Evolutionary conservation across 441 rosid genomes (phyloP).

Genomic region (Bocquillonia castaneifolia): DNA sequence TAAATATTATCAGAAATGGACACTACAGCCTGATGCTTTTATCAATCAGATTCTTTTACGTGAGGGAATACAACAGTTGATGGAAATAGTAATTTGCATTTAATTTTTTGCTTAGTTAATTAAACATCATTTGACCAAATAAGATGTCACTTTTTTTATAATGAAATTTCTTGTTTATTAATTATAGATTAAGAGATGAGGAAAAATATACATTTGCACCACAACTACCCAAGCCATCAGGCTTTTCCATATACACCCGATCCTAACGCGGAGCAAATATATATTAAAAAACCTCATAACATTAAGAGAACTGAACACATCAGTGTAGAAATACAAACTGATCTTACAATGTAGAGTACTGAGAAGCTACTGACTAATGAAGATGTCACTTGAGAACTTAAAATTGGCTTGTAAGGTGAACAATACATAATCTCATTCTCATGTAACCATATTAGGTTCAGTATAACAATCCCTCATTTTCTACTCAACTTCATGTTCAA

Average conservation of each 20-base stretch:
- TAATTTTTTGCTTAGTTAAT: background rate
- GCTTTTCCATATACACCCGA: too few relatives aligned
- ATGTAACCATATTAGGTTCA: constrained; percentile 16
- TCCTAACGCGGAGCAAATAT: too few relatives aligned
- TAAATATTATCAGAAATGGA: too few relatives aligned
- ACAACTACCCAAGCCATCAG: too few relatives aligned
- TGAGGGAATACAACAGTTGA: background rate
- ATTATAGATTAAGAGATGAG: too few relatives aligned
- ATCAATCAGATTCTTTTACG: background rate
- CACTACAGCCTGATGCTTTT: too few relatives aligned
- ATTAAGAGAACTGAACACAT: too few relatives aligned
- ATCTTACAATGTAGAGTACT: too few relatives aligned
- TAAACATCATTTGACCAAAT: background rate
- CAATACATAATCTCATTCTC: constrained; percentile 8
- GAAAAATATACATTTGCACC: too few relatives aligned
- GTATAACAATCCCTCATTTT: constrained; percentile 19
- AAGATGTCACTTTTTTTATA: background rate
- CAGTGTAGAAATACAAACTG: too few relatives aligned
- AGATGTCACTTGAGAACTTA: background rate
- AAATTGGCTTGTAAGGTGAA: constrained; percentile 16
- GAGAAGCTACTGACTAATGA: background rate
- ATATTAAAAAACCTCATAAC: too few relatives aligned
- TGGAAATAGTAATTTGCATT: background rate
- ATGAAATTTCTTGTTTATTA: too few relatives aligned
- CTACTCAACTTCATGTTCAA: constrained; percentile 11